A percentile compares a stretch with the other conserved stretches of the same genome.
Evolutionary conservation across 2,329 filamentous ascomycete genomes (phyloP).

Genomic region (Emergomyces pasteurianus): DNA sequence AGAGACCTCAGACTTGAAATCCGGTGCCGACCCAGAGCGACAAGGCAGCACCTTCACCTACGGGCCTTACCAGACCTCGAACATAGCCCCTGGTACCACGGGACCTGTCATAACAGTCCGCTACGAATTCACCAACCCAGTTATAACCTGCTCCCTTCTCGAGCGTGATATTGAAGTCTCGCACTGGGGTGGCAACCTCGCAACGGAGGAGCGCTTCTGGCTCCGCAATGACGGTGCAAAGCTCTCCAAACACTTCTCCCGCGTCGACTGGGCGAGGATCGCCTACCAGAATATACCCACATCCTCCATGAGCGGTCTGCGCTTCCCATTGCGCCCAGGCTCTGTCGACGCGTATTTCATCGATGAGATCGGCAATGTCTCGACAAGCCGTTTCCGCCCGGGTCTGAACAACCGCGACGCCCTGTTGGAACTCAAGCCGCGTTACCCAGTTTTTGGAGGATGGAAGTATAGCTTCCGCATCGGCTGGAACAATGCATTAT

Average conservation of each 20-base stretch:
- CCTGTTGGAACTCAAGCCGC: conserved; percentile 78
- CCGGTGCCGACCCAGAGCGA: conserved; percentile 60
- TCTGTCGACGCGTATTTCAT: conserved; percentile 86
- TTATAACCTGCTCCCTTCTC: conserved; percentile 65
- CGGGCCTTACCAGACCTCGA: conserved; percentile 60
- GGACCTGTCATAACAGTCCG: conserved; percentile 57
- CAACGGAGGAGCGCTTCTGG: conserved; percentile 87
- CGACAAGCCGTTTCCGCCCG: conserved; percentile 72
- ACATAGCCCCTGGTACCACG: conserved; percentile 64
- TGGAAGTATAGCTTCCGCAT: conserved; percentile 98
- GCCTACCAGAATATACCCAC: conserved; percentile 66
- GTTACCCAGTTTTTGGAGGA: conserved; percentile 91
- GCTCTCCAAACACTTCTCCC: conserved; percentile 59
- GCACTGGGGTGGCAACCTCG: conserved; percentile 95
- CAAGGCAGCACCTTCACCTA: conserved; percentile 80
- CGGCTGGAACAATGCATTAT: conserved; percentile 84
- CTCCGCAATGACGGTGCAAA: conserved; percentile 77
- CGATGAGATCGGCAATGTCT: conserved; percentile 93
- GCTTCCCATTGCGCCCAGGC: conserved; percentile 65
- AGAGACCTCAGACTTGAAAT: conserved; percentile 49
- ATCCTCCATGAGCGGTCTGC: conserved; percentile 69
- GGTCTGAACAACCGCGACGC: conserved; percentile 51
- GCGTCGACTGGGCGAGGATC: conserved; percentile 61
- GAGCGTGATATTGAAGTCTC: conserved; percentile 91
- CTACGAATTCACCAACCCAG: conserved; percentile 90